Percentiles rank a stretch among this genome's conserved stretches.
These are phyloP conservation scores for Entomortierella beljakovae DNA, from an alignment of 192 early-diverging fungal species.

Conservation along the genomic window DNA sequence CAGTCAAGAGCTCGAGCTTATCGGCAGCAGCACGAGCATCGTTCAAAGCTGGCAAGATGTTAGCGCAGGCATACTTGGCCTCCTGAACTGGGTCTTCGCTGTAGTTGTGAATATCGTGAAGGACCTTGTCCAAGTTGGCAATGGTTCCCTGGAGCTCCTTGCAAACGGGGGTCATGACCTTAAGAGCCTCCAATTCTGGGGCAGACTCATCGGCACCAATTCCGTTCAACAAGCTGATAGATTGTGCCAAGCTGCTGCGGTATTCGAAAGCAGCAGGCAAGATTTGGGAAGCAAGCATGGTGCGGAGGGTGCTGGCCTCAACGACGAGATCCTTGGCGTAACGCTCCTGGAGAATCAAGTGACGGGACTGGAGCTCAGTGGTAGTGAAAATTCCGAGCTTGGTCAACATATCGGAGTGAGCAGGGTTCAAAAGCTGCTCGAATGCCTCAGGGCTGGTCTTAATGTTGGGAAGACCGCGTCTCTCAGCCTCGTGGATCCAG, in stretches of 20 bases:
- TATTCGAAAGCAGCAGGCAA: conserved; percentile 91
- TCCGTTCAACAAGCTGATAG: conserved; percentile 75
- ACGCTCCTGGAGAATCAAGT: conserved; percentile 97
- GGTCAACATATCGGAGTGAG: conserved; percentile 84
- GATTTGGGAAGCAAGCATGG: conserved; percentile 85
- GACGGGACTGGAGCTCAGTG: conserved; percentile 90
- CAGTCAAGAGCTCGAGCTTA: conserved; percentile 80
- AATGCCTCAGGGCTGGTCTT: conserved; percentile 91
- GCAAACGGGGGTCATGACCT: conserved; percentile 73
- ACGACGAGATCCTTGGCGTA: conserved; percentile 97
- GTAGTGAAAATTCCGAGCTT: conserved; percentile 86
- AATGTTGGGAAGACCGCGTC: conserved; percentile 97
- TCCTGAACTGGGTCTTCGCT: conserved; percentile 67
- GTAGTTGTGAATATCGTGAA: conserved; percentile 68
- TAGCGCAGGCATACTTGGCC: conserved; percentile 70
- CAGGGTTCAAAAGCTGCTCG: conserved; percentile 78
- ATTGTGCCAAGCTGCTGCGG: conserved; percentile 88
- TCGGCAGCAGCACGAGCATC: conserved; percentile 78
- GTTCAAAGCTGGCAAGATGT: conserved; percentile 79
- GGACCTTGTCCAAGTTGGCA: conserved; percentile 64
- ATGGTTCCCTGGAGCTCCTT: conserved; percentile 65
- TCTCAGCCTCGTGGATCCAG: conserved; percentile 93
- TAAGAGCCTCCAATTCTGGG: conserved; percentile 79
- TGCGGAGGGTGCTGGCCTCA: conserved; percentile 89
- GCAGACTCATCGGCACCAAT: conserved; percentile 55